A percentile compares a stretch with the other conserved stretches of the same genome.
phyloP scores from a whole-genome alignment of 2,329 filamentous ascomycete genomes.

The Hirsutella minnesotensis region DNA sequence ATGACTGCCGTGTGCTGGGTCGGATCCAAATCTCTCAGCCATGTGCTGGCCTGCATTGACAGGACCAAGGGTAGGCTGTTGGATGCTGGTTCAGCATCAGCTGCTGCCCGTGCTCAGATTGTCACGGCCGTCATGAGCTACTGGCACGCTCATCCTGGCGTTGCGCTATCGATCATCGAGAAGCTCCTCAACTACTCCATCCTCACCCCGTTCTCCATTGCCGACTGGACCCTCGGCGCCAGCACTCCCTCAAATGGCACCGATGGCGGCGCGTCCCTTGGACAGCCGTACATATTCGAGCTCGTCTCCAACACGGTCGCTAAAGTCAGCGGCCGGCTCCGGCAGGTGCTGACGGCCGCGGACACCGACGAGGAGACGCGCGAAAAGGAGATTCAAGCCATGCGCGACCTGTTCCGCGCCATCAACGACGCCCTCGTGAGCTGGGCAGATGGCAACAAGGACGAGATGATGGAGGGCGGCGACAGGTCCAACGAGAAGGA shows the following conservation, averaged over 20 bases:
- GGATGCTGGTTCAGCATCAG: constrained; percentile 62
- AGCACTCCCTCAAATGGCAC: constrained; percentile 33
- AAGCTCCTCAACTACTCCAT: constrained; percentile 97
- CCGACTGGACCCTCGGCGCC: constrained; percentile 78
- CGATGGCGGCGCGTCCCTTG: constrained; percentile 52
- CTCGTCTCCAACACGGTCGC: constrained; percentile 78
- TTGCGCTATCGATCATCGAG: constrained; percentile 86
- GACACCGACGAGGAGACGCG: constrained; percentile 54
- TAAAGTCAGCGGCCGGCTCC: constrained; percentile 79
- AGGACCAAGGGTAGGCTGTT: constrained; percentile 83
- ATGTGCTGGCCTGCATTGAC: constrained; percentile 91
- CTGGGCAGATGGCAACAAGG: constrained; percentile 62
- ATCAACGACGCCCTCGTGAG: constrained; percentile 68
- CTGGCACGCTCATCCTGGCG: constrained; percentile 85
- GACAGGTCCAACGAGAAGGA: constrained; percentile 48
- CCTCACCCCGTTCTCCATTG: constrained; percentile 69
- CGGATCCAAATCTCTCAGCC: constrained; percentile 89
- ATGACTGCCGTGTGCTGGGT: constrained; percentile 88
- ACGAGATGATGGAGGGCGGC: constrained; percentile 60
- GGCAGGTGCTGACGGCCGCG: constrained; percentile 60
- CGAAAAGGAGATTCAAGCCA: constrained; percentile 56
- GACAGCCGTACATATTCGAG: constrained; percentile 72
- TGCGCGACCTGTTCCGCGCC: constrained; percentile 67
- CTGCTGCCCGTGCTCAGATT: constrained; percentile 73
- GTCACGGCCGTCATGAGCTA: constrained; percentile 83